These are phyloP conservation scores for Eutreptiella sp. DNA, from an alignment of 208 protist genomes.

Conservation along the genomic window DNA sequence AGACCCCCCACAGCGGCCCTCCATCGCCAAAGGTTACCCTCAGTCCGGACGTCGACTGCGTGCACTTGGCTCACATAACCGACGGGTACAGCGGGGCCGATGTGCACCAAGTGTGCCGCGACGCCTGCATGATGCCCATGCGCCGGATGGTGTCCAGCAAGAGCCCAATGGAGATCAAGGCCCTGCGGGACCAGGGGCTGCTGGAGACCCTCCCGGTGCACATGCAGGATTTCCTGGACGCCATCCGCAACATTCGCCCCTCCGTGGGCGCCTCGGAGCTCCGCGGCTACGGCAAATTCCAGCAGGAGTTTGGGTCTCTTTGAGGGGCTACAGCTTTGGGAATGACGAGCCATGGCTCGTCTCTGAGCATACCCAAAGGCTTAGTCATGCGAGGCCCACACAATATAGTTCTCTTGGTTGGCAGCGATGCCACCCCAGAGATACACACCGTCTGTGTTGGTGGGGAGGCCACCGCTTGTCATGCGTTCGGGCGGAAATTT, in stretches of 20 bases:
- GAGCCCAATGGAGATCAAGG: conserved; percentile 42
- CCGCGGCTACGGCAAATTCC: conserved; percentile 46
- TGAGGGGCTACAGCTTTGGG: no score
- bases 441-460: no score
- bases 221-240: conserved; percentile 36
- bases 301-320: conserved; percentile 43
- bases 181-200: conserved; percentile 33
- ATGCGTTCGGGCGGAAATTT: no score
- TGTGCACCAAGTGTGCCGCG: conserved; percentile 65
- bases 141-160: conserved; percentile 48
- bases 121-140: conserved; percentile 70
- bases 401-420: no score
- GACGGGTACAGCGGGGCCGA: conserved; percentile 74
- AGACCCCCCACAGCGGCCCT: no score
- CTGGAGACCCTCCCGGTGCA: conserved; percentile 40
- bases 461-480: no score
- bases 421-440: no score
- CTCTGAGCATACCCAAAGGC: no score
- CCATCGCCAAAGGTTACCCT: conserved; percentile 28
- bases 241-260: conserved; percentile 31
- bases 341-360: no score
- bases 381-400: no score
- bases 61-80: conserved; percentile 40
- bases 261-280: conserved; percentile 39
- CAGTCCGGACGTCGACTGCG: conserved; percentile 39